Evolutionary conservation across 2,329 filamentous ascomycete species (phyloP), one percentile per base, ranked within the genome.

Genomic region (Sporothrix globosa): DNA sequence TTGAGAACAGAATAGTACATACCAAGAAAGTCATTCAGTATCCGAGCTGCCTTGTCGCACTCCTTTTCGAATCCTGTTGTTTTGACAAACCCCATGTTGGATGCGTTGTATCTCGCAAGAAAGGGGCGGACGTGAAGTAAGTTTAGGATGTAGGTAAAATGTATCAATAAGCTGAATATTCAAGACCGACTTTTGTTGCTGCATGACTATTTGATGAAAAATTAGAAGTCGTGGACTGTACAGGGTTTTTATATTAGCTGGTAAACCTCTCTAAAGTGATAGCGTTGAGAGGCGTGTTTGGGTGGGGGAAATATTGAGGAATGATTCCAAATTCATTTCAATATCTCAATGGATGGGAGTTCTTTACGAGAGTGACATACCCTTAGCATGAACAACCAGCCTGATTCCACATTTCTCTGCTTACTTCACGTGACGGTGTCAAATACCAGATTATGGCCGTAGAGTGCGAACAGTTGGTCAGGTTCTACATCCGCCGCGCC

Each of bases 21-120:
- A 58, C 53, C 53, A 58, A 58, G 24, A 19, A 58, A 58, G 27
- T 14, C 53, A 17, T 34, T 34, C 14, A 58, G 24, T 11, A 39
- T 58, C 53, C 27, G 27, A 7, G 53, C 53, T 34, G 53, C 53
- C 53, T 58, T 58, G 53, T 58, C 53, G 27, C 53, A 34, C 53
- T 58, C 53, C 27, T 58, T 58, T 24, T 58, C 24, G 27, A 58
- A 34, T 10, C 14, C 53, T 34, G 50, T 24, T 24, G n/a, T 3
- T 21, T 58, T 58, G 53, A 17, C 2, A 19, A 10, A 4, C 2
- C 27, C 53, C 53, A 58, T 58, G 24, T 34, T 58, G 53, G 24
- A 58, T 58, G 27, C 14, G 53, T 34, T 34, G 27, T 27, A 13
- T 46, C 44, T 46, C 44, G 44, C 17, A 46, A 46, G 44, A 46